Conservation (phyloP, 371 early-diverging fungal species). For the Synchytrium microbalum region DNA sequence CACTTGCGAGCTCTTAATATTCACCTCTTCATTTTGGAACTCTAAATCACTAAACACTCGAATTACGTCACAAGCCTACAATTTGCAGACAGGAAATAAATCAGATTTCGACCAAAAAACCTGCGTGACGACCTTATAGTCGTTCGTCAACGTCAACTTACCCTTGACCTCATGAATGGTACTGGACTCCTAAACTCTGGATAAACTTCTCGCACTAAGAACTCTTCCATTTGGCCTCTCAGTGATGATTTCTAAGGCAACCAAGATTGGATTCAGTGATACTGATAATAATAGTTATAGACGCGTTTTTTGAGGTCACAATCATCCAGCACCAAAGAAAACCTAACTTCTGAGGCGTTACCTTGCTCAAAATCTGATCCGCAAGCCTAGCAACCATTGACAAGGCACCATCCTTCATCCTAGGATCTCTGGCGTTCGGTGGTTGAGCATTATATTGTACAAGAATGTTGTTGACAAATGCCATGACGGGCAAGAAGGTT, state of each 20-base stretch:
- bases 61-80: conserved; percentile 30
- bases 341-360: background rate
- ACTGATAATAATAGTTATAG: too few species aligned
- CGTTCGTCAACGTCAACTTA: conserved; percentile 23
- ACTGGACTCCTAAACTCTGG: conserved; percentile 75
- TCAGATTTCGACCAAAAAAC: conserved; percentile 18
- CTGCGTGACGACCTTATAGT: conserved; percentile 9
- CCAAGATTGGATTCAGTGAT: too few species aligned
- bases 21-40: background rate
- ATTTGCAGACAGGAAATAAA: conserved; percentile 25
- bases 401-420: conserved; percentile 79
- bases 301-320: too few species aligned
- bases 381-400: conserved; percentile 51
- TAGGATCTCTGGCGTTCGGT: conserved; percentile 58
- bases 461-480: conserved; percentile 49
- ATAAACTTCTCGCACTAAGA: conserved; percentile 72
- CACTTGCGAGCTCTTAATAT: too few species aligned
- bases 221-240: conserved; percentile 58
- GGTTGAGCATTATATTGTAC: conserved; percentile 50
- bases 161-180: conserved; percentile 71
- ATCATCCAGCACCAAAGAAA: too few species aligned
- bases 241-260: conserved; percentile 50
- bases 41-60: conserved; percentile 34
- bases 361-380: background rate
- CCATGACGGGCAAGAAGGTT: conserved; percentile 67